These are phyloP conservation scores for Colletotrichum lini DNA, from an alignment of 2,329 filamentous ascomycete species.

Conservation along the genomic window DNA sequence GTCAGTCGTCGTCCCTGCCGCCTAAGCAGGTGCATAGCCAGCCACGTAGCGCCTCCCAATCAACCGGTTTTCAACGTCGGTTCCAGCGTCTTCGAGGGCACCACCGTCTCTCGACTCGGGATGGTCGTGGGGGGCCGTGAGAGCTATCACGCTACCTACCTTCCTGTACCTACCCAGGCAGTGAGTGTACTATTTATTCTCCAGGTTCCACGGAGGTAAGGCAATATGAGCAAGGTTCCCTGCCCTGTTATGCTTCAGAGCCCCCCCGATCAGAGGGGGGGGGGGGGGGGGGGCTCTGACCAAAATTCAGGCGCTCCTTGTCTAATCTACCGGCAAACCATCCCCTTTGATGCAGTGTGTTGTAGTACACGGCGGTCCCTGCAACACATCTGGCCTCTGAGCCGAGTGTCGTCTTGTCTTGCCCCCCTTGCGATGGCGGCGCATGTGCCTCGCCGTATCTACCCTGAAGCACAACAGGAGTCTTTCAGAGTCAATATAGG, in stretches of 20 bases:
- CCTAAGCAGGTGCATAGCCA: background rate
- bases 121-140: conserved; percentile 19
- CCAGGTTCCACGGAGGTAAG: too few relatives aligned
- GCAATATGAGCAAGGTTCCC: conserved; percentile 19
- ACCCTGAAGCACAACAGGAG: conserved; percentile 9
- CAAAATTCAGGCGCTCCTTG: conserved; percentile 31
- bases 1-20: conserved; percentile 11
- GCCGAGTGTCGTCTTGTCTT: conserved; percentile 28
- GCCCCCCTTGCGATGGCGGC: background rate
- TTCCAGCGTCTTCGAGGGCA: conserved; percentile 15
- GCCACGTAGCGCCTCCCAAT: background rate
- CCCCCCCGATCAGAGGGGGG: conserved; percentile 31
- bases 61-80: conserved; percentile 6
- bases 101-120: conserved; percentile 17
- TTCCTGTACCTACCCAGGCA: too few relatives aligned
- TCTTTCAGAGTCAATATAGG: conserved; percentile 3
- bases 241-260: conserved; percentile 37
- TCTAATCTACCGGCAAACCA: conserved; percentile 23
- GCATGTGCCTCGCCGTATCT: conserved; percentile 7
- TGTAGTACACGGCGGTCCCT: conserved; percentile 12
- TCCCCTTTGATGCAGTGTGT: conserved; percentile 1
- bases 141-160: background rate
- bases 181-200: too few relatives aligned
- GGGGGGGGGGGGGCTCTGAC: conserved; percentile 26
- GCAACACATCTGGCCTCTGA: conserved; percentile 6